Evolutionary conservation across 2,329 filamentous ascomycete species (phyloP), one percentile per base, ranked within the genome.

Genomic region (Colletotrichum magnum): DNA sequence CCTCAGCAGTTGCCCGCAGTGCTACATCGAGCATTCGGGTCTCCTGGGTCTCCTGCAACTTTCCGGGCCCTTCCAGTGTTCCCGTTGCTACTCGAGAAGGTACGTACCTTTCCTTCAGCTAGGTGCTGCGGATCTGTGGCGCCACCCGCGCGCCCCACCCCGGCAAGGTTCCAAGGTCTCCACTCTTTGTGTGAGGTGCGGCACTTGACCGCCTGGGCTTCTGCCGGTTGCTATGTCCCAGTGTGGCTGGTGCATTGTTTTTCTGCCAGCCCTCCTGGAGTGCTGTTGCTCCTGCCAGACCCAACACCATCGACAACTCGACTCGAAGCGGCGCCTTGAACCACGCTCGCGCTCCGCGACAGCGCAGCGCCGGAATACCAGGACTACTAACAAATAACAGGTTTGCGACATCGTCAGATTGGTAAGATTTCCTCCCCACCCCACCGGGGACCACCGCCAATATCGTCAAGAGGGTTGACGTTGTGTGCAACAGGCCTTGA

Each of bases 341-440:
- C 63, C 64, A 70, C 66, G 64, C 68, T 15, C 57, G 63, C 64
- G 57, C 68, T 66, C 43, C 41, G 66, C 66, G 66, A 69, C 43
- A 60, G 66, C 66, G 66, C 62, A 69, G 66, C 66, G 66, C 60
- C 66, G 51, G 58, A 52, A 66, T 45, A 56, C 54, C 47, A n/a
- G n/a, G 5, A 43, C 59, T 74, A 77, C 75, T 75, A 76, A 75
- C 71, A 67, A 54, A 69, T 50, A 73, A 72, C 72, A 73, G 68
- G 56, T 56, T 66, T 60, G 10, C 51, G 47, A 58, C 21, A 21
- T 48, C 39, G 53, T 21, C 47, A 52, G 12, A 58, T 36, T 15
- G 26, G 68, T 70, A 62, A 58, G 67, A 16, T 16, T 12, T 2
- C 13, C 50, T 36, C 26, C 18, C 36, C 43, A 41, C 41, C 12